Evolutionary conservation across 306 rosid genomes (phyloP), one percentile per base, ranked within the genome.

Genomic region (Rubus parviflorus): DNA sequence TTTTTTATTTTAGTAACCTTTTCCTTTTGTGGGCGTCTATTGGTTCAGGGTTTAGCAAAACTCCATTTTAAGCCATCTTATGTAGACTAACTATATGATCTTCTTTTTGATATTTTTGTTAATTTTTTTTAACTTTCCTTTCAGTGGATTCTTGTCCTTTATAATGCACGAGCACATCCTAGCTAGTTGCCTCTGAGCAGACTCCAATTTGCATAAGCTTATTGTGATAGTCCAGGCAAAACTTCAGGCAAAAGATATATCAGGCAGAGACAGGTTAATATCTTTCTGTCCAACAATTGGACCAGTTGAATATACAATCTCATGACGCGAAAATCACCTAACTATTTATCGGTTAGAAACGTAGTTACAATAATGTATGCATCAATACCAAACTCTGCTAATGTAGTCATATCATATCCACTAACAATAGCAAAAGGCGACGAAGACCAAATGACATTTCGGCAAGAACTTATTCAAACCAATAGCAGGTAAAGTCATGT

Each of bases 401-500:
- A 52, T 7, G 22, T 37, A 8, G 65, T 40, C 40, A 15, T 35
- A 72, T 37, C 14, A 72, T 13, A 8, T 40, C 38, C 37, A 20
- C 23, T 23, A 40, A 37, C 52, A 6, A 23, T 22, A 73, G 43
- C 78, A 40, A 16, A 66, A 45, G 48, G 41, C 37, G 17, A 25
- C 70, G 3, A 61, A 17, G 57, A 74, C 19, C 70, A 10, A 74
- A 74, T 61, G 23, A 53, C 80, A 75, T 12, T 19, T 80, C 37
- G 66, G 48, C 65, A 68, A 38, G 53, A 80, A 61, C 45, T 68
- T 68, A 43, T 64, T 71, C 77, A 77, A 53, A 41, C 81, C 68
- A 76, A 65, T 38, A 45, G 17, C 53, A 52, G 58, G 74, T 62
- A 57, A 25, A 68, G 23, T 61, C 37, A 62, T 11, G 42, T 48